Evolutionary conservation across 345 rosid species (phyloP), one percentile per base, ranked within the genome.

Genomic region (Heritiera fomes): DNA sequence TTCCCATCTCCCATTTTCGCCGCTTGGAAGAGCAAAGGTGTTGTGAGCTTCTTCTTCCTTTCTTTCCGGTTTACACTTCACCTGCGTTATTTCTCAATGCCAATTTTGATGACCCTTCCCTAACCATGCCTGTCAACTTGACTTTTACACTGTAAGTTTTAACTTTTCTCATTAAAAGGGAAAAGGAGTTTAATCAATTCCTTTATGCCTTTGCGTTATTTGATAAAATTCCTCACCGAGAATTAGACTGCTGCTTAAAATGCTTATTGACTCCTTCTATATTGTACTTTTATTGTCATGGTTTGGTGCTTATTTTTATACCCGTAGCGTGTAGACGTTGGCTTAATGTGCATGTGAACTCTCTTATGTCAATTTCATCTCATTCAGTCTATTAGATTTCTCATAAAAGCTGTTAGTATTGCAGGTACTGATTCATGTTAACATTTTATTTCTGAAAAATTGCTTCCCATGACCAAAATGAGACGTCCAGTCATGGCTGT

Each of bases 151-250:
- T 32, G 40, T 32, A 32, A 62, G 67, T 32, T 62, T 62, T 32
- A 13, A 13, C 4, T 13, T 62, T 32, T 62, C 8, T 7, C 43
- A 8, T 62, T 61, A 4, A 28, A 4, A 61, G 0, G 7, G 7
- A 10, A 10, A 30, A 28, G 4, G 40, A 61, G 65, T 28, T 60
- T 13, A 1, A 9, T 60, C 14, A 60, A 10, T 23, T 23, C 7
- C 1, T 0, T 15, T 11, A 14, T n/a, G 79, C 32, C 49, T 30
- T 20, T 5, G 20, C 58, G 7, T 10, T 78, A 75, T 78, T 84
- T 72, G 86, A 78, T 65, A 40, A 83, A 80, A 80, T 80, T 84
- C 69, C 75, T 72, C 65, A 50, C 41, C 63, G 73, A 78, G 60
- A 0, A 71, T 6, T 56, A 64, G 55, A 8, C 6, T 15, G 6